A percentile compares a stretch with the other conserved stretches of the same genome.
These are phyloP conservation scores for Solanum sitiens DNA, from an alignment of 257 asterid genomes.

Conservation along the genomic window DNA sequence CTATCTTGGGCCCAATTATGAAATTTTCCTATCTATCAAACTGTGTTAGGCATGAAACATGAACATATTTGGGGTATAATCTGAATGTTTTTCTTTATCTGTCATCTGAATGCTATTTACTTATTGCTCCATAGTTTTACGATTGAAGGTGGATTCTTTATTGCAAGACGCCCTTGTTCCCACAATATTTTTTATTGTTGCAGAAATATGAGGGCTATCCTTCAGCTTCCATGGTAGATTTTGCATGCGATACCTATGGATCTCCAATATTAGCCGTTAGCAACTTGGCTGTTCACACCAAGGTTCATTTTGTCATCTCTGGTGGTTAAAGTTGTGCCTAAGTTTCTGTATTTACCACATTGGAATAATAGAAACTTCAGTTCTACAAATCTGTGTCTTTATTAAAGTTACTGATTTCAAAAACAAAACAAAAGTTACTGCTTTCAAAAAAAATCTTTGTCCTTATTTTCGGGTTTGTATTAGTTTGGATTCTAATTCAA, in stretches of 20 bases:
- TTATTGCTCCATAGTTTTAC: not conserved
- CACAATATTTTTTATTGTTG: slow-evolving; percentile 2
- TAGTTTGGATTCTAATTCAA: not conserved
- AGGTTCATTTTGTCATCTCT: slow-evolving; percentile 32
- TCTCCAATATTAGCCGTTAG: slow-evolving; percentile 83
- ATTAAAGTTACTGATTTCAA: not conserved
- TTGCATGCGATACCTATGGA: slow-evolving; percentile 90
- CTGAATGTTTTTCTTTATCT: not conserved
- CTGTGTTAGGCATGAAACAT: not conserved
- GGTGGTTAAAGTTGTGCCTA: not conserved
- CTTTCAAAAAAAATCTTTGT: not conserved
- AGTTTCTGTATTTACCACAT: not conserved
- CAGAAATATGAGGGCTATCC: slow-evolving; percentile 94
- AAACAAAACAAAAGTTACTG: not conserved
- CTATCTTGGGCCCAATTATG: not conserved
- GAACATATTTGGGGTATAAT: not conserved
- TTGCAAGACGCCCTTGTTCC: not conserved
- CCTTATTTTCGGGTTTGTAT: not conserved
- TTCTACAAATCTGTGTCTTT: not conserved
- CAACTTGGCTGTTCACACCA: slow-evolving; percentile 75
- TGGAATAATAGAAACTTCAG: not conserved
- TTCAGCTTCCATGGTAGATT: slow-evolving; percentile 89
- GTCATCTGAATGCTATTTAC: not conserved
- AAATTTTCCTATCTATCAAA: not conserved
- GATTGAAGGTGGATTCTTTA: not conserved